phyloP scores from a whole-genome alignment of 2,329 filamentous ascomycete genomes.

The Didymella exigua region DNA sequence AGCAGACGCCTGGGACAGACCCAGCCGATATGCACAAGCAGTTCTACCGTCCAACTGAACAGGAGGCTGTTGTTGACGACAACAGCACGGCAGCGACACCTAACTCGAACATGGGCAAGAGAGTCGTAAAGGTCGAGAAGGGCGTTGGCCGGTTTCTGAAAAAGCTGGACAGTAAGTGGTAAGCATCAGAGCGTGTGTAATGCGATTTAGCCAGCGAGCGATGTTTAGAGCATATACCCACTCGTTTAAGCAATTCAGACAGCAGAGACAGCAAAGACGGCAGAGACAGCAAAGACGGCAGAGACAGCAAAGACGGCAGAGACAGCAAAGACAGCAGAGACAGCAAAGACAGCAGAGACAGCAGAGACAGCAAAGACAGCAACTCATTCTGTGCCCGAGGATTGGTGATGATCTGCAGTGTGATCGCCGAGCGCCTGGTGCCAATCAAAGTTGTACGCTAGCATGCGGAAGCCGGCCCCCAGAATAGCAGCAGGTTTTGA shows the following conservation, averaged over 20 bases:
- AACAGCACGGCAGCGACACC: constrained; percentile 30
- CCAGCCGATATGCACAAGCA: constrained; percentile 69
- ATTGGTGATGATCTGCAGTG: constrained; percentile 1
- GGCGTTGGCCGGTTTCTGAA: constrained; percentile 74
- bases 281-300: too few relatives aligned
- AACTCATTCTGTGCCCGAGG: not conserved
- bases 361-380: too few relatives aligned
- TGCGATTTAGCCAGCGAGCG: constrained; percentile 4
- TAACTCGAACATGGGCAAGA: constrained; percentile 66
- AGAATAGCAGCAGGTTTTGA: constrained; percentile 35
- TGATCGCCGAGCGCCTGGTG: constrained; percentile 14
- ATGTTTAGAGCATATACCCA: constrained; percentile 7
- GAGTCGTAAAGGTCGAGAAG: constrained; percentile 70
- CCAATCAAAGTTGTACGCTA: constrained; percentile 28
- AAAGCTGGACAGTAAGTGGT: constrained; percentile 76
- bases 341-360: too few relatives aligned
- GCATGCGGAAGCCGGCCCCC: constrained; percentile 16
- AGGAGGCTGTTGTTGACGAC: constrained; percentile 52
- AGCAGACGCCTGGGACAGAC: constrained; percentile 40
- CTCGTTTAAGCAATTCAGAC: not conserved
- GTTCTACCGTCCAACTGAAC: constrained; percentile 70
- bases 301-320: too few relatives aligned
- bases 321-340: too few relatives aligned
- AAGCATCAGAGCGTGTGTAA: constrained; percentile 2
- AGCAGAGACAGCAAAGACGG: too few relatives aligned